These are phyloP conservation scores for Xerocomus amazonicus DNA, from an alignment of 1,284 basidiomycete genomes.

Conservation along the genomic window DNA sequence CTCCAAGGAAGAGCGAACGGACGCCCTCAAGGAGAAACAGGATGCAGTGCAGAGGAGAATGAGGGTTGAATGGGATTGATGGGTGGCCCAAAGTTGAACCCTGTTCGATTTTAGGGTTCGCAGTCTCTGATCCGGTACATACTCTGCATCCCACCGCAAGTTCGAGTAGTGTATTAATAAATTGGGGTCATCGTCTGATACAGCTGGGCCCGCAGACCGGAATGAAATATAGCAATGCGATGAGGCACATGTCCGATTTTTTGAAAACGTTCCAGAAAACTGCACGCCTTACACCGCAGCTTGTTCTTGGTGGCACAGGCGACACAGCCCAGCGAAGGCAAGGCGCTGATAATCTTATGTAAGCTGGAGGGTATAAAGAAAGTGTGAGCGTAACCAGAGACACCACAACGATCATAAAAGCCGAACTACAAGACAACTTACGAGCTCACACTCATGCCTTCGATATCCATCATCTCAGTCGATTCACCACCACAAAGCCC, in stretches of 20 bases:
- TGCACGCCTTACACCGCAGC: slow-evolving; percentile 13
- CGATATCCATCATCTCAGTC: slow-evolving; percentile 27
- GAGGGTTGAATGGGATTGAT: slow-evolving; percentile 34
- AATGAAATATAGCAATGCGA: slow-evolving; percentile 13
- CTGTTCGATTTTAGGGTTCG: background rate
- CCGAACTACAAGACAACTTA: background rate
- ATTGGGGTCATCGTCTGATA: background rate
- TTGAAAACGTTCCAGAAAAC: slow-evolving; percentile 19
- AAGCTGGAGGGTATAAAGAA: slow-evolving; percentile 20
- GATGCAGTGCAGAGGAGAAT: slow-evolving; percentile 49
- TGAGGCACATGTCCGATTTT: background rate
- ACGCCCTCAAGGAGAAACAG: slow-evolving; percentile 60
- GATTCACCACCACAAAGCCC: slow-evolving; percentile 14
- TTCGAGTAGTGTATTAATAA: too few species aligned
- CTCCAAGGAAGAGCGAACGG: slow-evolving; percentile 76
- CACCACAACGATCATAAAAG: slow-evolving; percentile 3
- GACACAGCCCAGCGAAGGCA: slow-evolving; percentile 17
- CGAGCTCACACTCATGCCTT: slow-evolving; percentile 24
- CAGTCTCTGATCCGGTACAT: slow-evolving; percentile 2
- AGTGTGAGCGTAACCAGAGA: background rate
- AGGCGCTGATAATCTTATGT: slow-evolving; percentile 18
- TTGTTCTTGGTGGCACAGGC: slow-evolving; percentile 17
- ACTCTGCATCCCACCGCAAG: too few species aligned
- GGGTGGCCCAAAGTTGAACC: background rate
- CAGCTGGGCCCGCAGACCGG: background rate